Evolutionary conservation across 805 yeast species (phyloP).

Genomic region (Nakazawaea ishiwadae): DNA sequence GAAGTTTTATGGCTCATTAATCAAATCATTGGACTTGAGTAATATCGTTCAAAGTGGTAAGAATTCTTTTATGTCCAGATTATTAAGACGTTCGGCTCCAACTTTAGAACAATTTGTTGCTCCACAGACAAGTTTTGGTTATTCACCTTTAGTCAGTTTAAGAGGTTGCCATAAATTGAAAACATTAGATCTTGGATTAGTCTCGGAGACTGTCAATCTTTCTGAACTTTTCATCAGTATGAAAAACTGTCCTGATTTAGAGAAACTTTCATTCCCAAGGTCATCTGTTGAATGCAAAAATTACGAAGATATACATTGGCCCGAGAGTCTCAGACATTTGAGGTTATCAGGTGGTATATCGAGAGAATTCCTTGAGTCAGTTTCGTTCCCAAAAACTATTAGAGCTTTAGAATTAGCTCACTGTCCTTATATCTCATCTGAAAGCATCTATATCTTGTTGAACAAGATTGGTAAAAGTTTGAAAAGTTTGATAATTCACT

Average conservation of each 20-base stretch:
- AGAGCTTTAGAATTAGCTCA: conserved; percentile 75
- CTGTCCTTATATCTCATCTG: conserved; percentile 73
- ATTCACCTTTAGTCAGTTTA: conserved; percentile 80
- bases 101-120: conserved; percentile 71
- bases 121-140: conserved; percentile 93
- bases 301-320: conserved; percentile 62
- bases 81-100: conserved; percentile 71
- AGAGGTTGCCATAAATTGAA: conserved; percentile 61
- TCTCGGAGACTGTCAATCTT: conserved; percentile 85
- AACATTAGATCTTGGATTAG: conserved; percentile 74
- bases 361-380: conserved; percentile 65
- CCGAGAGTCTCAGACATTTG: conserved; percentile 63
- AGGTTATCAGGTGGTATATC: conserved; percentile 88
- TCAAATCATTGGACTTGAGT: conserved; percentile 66
- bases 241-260: conserved; percentile 52
- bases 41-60: conserved; percentile 86
- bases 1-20: conserved; percentile 50
- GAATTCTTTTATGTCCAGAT: conserved; percentile 81
- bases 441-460: conserved; percentile 58
- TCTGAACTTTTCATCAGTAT: conserved; percentile 77
- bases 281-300: conserved; percentile 73
- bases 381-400: conserved; percentile 71
- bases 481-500: conserved; percentile 60
- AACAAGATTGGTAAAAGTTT: conserved; percentile 63
- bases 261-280: conserved; percentile 82